Evolutionary conservation across 371 early-diverging fungal species (phyloP), one percentile per base, ranked within the genome.

Genomic region (Mucor irregularis): DNA sequence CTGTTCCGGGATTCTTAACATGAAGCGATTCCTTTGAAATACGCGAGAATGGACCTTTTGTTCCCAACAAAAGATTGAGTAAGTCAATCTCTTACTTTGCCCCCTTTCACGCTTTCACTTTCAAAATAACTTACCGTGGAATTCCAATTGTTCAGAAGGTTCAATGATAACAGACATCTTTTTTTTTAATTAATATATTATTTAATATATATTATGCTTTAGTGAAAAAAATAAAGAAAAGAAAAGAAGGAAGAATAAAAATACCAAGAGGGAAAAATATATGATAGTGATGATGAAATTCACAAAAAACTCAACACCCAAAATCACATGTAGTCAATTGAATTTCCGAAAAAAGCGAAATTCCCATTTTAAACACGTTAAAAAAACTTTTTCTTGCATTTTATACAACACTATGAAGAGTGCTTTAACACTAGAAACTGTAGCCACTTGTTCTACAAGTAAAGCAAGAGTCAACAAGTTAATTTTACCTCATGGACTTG

Each of bases 391-490:
- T 29, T 45, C 17, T 10, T 13, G n/a, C 5, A 17, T 46, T 16
- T 46, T 29, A 7, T 19, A 5, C 6, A n/a, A 14, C 6, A 1
- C 0, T 6, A 62, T 62, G 63, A 56, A 52, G 37, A 62, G 63
- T 44, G 63, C 63, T 6, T 47, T 62, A 13, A 62, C 53, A 3
- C 48, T 62, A 34, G 57, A 62, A 43, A 62, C 57, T 3, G 28
- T 48, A 21, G 92, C 93, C 1, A 80, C 68, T 30, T 97, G 97
- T 70, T 88, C 87, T 13, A 90, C 86, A n/a, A 94, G 94, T 45
- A 94, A 93, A 71, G 97, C 94, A 0, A 71, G 95, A 43, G 90
- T 90, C 0, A 88, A 91, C 9, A 63, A 82, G 25, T 74, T 94
- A 66, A 80, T 78, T 13, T 71, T 96, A 50, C 92, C 91, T 33